Base-by-base conservation (phyloP, 2,329 filamentous ascomycete genomes). In the Colletotrichum melonis region DNA sequence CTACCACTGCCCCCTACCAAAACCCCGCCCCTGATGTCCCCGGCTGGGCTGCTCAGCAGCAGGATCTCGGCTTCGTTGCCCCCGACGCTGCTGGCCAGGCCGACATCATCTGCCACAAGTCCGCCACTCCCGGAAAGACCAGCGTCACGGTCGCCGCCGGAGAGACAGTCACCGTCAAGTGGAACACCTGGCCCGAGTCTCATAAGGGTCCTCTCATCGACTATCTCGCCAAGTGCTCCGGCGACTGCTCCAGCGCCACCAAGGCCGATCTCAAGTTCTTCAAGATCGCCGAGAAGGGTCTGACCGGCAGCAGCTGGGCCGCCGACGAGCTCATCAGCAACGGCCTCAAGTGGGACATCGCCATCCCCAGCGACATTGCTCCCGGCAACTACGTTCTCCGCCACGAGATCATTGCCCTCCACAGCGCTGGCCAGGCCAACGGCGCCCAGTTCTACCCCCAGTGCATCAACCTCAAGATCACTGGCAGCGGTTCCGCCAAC, bases 181-280 rank as follows among this genome's bases (percentile, higher is more conserved):
- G 92, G 92, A 89, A 86, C 71, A 83, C 84, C 19, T 93, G 92
- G 92, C 91, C 91, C 19, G 85, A 88, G 6, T 88, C 86, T 67
- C 87, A 94, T 83, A 86, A 91, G 76, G 90, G 90, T 80, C 90
- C 90, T 22, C 86, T 92, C 76, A 86, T 91, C 76, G 87, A 87
- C 78, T 92, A 92, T 83, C 82, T 92, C 38, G 90, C 90, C 72
- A 85, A 86, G 76, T 89, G 87, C 81, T 83, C 84, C n/a, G 87
- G 86, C 38, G 87, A 90, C 78, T 91, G 88, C 78, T 81, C 85
- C 42, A 81, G 81, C 11, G 86, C 87, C 70, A 85, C 87, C 81
- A 88, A 89, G 81, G 79, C 80, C 7, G 78, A 80, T 26, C 84
- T 92, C 54, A 79, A 86, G 75, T 92, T 87, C 81, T 88, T 89